A percentile compares a stretch with the other conserved stretches of the same genome.
phyloP scores from a whole-genome alignment of 371 early-diverging fungal species.

The Cokeromyces recurvatus region DNA sequence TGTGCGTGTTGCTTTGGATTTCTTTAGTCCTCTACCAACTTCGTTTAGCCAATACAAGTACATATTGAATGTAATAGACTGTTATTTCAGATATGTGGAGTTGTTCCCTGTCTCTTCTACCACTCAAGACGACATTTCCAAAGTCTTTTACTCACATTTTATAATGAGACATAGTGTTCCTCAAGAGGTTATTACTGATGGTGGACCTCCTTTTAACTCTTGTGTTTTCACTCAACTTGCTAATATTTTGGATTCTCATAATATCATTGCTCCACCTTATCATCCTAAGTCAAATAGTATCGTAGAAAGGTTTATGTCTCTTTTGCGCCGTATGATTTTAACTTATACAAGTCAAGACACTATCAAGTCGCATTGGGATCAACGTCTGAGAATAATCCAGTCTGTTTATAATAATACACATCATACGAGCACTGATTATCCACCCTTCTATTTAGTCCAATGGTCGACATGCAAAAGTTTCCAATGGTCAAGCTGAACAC shows the following conservation, averaged over 20 bases:
- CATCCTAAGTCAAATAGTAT: slow-evolving; percentile 5
- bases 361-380: not conserved
- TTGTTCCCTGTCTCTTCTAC: not conserved
- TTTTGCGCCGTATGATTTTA: not conserved
- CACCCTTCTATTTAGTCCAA: slow-evolving; percentile 7
- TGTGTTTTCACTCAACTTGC: not conserved
- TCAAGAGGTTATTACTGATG: not conserved
- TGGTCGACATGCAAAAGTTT: slow-evolving; percentile 2
- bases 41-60: not conserved
- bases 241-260: not conserved
- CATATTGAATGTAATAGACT: not conserved
- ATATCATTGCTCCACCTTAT: slow-evolving; percentile 1
- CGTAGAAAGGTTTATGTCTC: slow-evolving; percentile 4
- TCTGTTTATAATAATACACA: not conserved
- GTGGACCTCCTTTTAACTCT: not conserved
- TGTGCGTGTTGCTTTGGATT: not conserved
- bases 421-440: not conserved
- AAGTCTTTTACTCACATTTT: not conserved
- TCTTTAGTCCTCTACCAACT: not conserved
- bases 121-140: not conserved
- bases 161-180: not conserved
- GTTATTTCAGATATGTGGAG: not conserved
- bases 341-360: not conserved
- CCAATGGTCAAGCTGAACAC: not conserved
- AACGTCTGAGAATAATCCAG: not conserved